Conservation (phyloP, 2,329 filamentous ascomycete species). For the Septoria linicola region DNA sequence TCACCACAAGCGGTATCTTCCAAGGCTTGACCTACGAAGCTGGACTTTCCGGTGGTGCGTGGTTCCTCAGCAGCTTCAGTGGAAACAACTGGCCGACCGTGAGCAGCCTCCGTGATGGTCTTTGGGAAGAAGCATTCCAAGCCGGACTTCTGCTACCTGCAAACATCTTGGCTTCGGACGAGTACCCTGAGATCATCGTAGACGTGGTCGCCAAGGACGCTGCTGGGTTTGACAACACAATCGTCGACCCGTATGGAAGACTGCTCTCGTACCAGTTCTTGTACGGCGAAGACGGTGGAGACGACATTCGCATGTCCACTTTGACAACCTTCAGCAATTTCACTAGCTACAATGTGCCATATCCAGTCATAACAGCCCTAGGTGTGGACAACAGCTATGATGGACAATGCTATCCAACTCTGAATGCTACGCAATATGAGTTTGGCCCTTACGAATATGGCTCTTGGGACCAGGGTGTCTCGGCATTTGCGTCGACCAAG, state of each 20-base stretch:
- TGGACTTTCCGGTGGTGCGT: constrained; percentile 47
- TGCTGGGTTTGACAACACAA: constrained; percentile 43
- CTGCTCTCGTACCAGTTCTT: constrained; percentile 45
- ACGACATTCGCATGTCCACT: constrained; percentile 38
- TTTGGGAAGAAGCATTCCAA: constrained; percentile 45
- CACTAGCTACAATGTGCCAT: constrained; percentile 43
- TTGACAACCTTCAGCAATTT: constrained; percentile 43
- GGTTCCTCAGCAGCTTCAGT: constrained; percentile 48
- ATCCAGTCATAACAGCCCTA: constrained; percentile 47
- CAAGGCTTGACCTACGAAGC: constrained; percentile 50
- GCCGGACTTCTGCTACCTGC: constrained; percentile 42
- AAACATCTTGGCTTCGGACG: constrained; percentile 28
- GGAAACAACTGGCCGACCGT: constrained; percentile 51
- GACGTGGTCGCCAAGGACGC: constrained; percentile 41
- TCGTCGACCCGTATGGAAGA: constrained; percentile 46
- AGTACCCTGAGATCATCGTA: constrained; percentile 36
- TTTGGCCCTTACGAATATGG: constrained; percentile 67
- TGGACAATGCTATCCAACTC: constrained; percentile 40
- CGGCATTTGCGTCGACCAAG: constrained; percentile 59
- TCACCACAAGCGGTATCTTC: constrained; percentile 44
- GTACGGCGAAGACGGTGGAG: constrained; percentile 41
- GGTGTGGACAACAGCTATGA: constrained; percentile 38
- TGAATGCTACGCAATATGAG: constrained; percentile 63
- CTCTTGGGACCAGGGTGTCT: constrained; percentile 59
- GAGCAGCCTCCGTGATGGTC: constrained; percentile 39